Conservation (phyloP, 129 eudicot species). For the Flaveria bidentis region DNA sequence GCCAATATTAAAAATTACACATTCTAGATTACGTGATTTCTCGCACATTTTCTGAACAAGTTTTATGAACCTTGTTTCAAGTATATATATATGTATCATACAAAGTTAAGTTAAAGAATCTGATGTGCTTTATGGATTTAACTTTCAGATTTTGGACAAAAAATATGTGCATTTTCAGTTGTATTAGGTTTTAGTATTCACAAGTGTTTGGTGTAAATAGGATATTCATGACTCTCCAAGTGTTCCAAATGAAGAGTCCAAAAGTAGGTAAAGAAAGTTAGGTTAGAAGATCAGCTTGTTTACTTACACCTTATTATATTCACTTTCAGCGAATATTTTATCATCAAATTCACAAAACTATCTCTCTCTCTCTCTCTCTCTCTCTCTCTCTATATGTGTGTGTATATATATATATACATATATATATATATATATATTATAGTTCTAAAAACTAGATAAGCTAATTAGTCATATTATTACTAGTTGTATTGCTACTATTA, state of each 20-base stretch:
- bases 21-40: background rate
- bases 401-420: too few species aligned
- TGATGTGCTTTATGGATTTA: background rate
- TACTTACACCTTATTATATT: background rate
- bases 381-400: too few species aligned
- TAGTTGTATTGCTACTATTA: too few species aligned
- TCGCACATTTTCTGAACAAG: conserved; percentile 7
- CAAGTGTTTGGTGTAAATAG: background rate
- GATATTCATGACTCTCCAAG: background rate
- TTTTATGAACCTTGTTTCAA: conserved; percentile 12
- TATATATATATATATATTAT: too few species aligned
- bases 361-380: too few species aligned
- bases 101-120: conserved; percentile 7
- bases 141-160: background rate
- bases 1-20: background rate
- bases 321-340: background rate
- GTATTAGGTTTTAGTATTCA: background rate
- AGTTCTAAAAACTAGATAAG: too few species aligned
- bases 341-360: background rate
- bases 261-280: conserved; percentile 9
- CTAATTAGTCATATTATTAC: too few species aligned
- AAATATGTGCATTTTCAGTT: background rate
- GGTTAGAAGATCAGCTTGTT: background rate
- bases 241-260: background rate
- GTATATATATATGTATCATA: conserved; percentile 1